These are phyloP conservation scores for Euclidium syriacum DNA, from an alignment of 345 rosid genomes.

Conservation along the genomic window DNA sequence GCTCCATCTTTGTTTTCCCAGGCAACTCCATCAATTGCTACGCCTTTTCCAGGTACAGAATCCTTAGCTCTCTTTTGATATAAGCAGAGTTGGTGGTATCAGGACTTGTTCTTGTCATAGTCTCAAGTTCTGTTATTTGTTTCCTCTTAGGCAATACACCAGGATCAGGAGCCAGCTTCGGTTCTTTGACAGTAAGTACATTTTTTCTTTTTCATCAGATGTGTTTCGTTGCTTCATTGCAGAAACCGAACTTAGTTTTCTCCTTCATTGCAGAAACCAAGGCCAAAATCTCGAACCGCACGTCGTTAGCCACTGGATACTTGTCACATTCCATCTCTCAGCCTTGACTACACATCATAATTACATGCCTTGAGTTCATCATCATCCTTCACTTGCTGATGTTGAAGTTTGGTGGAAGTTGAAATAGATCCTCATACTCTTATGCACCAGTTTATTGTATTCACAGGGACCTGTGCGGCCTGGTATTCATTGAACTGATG, in stretches of 20 bases:
- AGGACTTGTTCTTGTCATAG: not conserved
- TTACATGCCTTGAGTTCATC: slow-evolving; percentile 2
- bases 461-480: not conserved
- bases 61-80: not conserved
- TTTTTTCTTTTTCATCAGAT: slow-evolving; percentile 4
- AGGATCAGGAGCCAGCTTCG: slow-evolving; percentile 84
- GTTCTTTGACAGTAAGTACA: slow-evolving; percentile 64
- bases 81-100: not conserved
- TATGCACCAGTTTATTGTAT: slow-evolving; percentile 7
- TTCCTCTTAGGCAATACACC: slow-evolving; percentile 48
- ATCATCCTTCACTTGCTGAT: slow-evolving; percentile 1
- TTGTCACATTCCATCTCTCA: not conserved
- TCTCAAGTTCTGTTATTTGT: slow-evolving; percentile 4
- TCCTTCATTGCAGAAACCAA: slow-evolving; percentile 55
- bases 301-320: slow-evolving; percentile 49
- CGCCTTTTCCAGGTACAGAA: slow-evolving; percentile 29
- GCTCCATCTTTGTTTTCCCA: slow-evolving; percentile 46
- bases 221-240: not conserved
- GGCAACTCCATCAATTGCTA: slow-evolving; percentile 56
- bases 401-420: slow-evolving; percentile 3
- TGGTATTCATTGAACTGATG: not conserved
- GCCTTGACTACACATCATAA: not conserved
- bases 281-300: slow-evolving; percentile 71
- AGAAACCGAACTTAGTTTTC: not conserved
- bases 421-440: not conserved